phyloP scores from a whole-genome alignment of 2,329 filamentous ascomycete genomes.

The Penicillium digitatum region DNA sequence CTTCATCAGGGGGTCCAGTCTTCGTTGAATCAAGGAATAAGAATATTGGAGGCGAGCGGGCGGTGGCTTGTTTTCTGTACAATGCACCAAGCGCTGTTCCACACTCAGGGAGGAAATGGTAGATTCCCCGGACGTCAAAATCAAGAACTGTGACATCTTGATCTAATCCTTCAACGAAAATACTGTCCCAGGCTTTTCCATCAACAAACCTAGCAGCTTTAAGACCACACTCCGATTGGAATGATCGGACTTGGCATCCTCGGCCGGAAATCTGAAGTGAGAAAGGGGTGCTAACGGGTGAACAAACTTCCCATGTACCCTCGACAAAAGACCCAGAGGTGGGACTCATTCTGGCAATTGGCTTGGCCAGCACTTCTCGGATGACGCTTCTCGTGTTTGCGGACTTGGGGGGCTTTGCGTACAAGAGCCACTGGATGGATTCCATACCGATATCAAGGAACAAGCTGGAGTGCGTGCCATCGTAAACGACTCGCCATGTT shows the following conservation, averaged over 20 bases:
- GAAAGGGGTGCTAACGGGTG: constrained; percentile 37
- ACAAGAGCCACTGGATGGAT: constrained; percentile 47
- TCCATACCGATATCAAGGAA: constrained; percentile 25
- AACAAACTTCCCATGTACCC: constrained; percentile 46
- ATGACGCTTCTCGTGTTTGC: constrained; percentile 39
- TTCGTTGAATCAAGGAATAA: constrained; percentile 57
- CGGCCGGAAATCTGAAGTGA: constrained; percentile 36
- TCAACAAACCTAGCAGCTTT: constrained; percentile 35
- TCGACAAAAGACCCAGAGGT: constrained; percentile 27
- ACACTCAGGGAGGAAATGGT: constrained; percentile 52
- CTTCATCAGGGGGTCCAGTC: constrained; percentile 45
- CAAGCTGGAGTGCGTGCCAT: constrained; percentile 24
- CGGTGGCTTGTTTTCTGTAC: constrained; percentile 43
- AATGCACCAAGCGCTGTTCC: constrained; percentile 55
- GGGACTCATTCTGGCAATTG: constrained; percentile 49
- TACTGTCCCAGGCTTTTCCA: constrained; percentile 43
- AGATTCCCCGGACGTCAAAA: constrained; percentile 48
- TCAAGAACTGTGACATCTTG: constrained; percentile 30
- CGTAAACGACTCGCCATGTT: constrained; percentile 33
- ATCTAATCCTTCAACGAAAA: constrained; percentile 40
- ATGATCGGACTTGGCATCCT: constrained; percentile 34
- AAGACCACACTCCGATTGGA: constrained; percentile 42
- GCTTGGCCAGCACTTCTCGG: constrained; percentile 44
- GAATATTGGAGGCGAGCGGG: constrained; percentile 40
- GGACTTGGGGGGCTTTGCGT: constrained; percentile 42